phyloP scores from a whole-genome alignment of 441 rosid genomes.

The Manihot esculenta region DNA sequence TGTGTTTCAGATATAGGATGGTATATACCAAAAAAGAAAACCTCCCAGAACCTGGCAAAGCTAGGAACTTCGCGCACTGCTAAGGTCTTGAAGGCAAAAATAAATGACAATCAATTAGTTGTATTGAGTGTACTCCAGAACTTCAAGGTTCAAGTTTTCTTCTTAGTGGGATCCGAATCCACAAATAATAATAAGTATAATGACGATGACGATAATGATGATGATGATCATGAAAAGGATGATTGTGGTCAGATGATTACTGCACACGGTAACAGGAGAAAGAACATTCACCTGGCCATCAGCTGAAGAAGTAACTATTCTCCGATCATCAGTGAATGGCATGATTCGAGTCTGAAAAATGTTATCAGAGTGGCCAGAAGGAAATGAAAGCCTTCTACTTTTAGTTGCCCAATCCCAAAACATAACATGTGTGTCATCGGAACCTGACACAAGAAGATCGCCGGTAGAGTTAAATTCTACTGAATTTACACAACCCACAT shows the following conservation, averaged over 20 bases:
- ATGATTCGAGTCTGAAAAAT: conserved; percentile 61
- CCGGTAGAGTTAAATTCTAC: conserved; percentile 58
- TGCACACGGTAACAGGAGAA: not conserved
- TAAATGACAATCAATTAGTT: no score
- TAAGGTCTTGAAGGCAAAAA: no score
- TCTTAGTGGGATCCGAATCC: no score
- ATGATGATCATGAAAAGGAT: not conserved
- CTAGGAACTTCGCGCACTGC: not conserved
- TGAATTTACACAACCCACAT: conserved; percentile 65
- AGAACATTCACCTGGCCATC: conserved; percentile 61
- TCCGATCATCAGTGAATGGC: conserved; percentile 59
- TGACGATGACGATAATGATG: no score
- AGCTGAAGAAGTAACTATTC: conserved; percentile 56
- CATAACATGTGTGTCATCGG: conserved; percentile 59
- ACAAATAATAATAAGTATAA: no score
- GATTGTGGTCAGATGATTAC: not conserved
- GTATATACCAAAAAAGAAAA: no score
- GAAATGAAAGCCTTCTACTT: conserved; percentile 36
- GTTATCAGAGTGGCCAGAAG: conserved; percentile 58
- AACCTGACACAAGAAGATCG: conserved; percentile 63
- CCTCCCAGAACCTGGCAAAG: not conserved
- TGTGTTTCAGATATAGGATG: no score
- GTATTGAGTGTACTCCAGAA: no score
- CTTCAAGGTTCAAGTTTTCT: no score
- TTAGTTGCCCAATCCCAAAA: conserved; percentile 54